Conservation (phyloP, 805 yeast species). For the Hagleromyces aurorensis region DNA sequence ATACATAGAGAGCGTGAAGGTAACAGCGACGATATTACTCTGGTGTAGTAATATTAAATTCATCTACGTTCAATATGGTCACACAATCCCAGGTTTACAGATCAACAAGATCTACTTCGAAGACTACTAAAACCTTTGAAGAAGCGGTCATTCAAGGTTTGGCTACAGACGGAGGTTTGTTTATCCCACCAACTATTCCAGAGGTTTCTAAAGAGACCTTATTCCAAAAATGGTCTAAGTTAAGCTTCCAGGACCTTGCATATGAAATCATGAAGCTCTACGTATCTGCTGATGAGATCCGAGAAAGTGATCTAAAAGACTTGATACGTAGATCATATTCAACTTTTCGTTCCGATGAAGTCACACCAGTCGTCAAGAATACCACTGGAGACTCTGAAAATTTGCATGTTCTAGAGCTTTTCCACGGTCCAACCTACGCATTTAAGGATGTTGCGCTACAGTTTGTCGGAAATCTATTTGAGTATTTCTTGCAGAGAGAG, state of each 20-base stretch:
- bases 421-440: constrained; percentile 99
- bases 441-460: constrained; percentile 98
- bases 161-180: constrained; percentile 95
- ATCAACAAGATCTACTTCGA: constrained; percentile 61
- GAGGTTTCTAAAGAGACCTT: constrained; percentile 46
- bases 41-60: too few relatives aligned
- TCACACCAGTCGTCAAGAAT: constrained; percentile 66
- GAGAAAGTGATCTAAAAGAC: constrained; percentile 53
- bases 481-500: constrained; percentile 74
- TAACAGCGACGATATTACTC: too few relatives aligned
- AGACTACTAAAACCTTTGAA: constrained; percentile 57
- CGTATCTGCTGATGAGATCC: constrained; percentile 64
- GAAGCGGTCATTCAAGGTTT: constrained; percentile 83
- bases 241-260: constrained; percentile 81
- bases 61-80: too few relatives aligned
- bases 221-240: constrained; percentile 58
- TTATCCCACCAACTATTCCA: constrained; percentile 81
- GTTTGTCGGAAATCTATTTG: constrained; percentile 94
- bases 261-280: constrained; percentile 77
- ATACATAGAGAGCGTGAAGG: too few relatives aligned
- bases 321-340: constrained; percentile 72
- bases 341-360: constrained; percentile 80
- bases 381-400: constrained; percentile 50
- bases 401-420: constrained; percentile 77
- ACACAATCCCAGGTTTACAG: constrained; percentile 54